Evolutionary conservation across 2,329 filamentous ascomycete species (phyloP).

Genomic region (Colletotrichum nymphaeae): DNA sequence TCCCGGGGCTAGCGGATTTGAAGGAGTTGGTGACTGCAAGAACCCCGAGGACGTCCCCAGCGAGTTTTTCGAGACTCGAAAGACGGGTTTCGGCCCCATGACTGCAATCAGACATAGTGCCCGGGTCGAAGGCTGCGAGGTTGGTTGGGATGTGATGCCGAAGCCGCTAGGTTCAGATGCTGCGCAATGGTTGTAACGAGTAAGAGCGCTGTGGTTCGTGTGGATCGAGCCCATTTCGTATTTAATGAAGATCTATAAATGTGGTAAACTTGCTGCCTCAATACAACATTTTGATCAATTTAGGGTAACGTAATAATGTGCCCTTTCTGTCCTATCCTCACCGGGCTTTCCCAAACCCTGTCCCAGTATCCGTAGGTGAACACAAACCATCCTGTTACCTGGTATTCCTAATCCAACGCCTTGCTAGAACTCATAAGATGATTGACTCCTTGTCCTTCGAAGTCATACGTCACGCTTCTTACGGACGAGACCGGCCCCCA

Average conservation of each 20-base stretch:
- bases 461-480: conserved; percentile 59
- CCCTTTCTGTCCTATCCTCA: neutral
- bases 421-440: neutral
- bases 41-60: conserved; percentile 39
- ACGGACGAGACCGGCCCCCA: conserved; percentile 55
- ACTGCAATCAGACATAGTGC: conserved; percentile 61
- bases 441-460: neutral
- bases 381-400: neutral
- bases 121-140: conserved; percentile 53
- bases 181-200: neutral
- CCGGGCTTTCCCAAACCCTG: neutral
- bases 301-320: neutral
- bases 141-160: conserved; percentile 64
- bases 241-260: neutral
- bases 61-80: conserved; percentile 54
- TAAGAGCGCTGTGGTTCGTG: neutral
- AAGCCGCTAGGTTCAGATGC: conserved; percentile 39
- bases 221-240: neutral
- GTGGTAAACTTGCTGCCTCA: neutral
- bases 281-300: neutral
- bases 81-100: conserved; percentile 58
- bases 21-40: conserved; percentile 44
- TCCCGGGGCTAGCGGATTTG: conserved; percentile 55
- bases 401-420: conserved; percentile 9
- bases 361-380: neutral